Conservation (phyloP, 345 rosid species). For the Gossypium herbaceum region DNA sequence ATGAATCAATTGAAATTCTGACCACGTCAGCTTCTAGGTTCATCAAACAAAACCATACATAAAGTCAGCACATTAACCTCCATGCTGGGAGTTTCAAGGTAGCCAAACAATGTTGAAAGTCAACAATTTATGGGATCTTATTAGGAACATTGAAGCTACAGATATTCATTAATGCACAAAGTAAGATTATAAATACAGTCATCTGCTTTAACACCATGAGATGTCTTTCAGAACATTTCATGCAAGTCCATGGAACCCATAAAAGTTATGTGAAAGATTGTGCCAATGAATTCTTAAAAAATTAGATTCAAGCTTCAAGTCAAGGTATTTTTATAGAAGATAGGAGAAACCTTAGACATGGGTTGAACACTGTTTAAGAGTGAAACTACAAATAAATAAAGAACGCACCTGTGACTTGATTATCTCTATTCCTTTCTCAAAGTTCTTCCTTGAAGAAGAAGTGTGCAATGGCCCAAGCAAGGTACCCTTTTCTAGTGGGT, state of each 20-base stretch:
- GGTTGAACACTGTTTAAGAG: neutral
- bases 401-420: constrained; percentile 81
- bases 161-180: neutral
- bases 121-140: neutral
- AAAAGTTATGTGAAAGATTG: neutral
- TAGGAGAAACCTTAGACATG: neutral
- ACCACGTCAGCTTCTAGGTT: neutral
- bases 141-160: neutral
- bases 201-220: neutral
- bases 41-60: neutral
- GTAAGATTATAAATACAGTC: neutral
- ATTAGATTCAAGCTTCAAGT: neutral
- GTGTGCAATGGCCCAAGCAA: constrained; percentile 90
- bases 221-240: neutral
- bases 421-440: constrained; percentile 71
- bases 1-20: neutral
- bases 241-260: neutral
- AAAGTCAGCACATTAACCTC: neutral
- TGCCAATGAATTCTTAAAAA: neutral
- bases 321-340: neutral
- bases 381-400: neutral
- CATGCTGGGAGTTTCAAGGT: neutral
- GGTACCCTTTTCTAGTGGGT: constrained; percentile 81
- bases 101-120: neutral
- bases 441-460: constrained; percentile 64